These are phyloP conservation scores for Saussurea involucrata DNA, from an alignment of 129 eudicot species.

Conservation along the genomic window DNA sequence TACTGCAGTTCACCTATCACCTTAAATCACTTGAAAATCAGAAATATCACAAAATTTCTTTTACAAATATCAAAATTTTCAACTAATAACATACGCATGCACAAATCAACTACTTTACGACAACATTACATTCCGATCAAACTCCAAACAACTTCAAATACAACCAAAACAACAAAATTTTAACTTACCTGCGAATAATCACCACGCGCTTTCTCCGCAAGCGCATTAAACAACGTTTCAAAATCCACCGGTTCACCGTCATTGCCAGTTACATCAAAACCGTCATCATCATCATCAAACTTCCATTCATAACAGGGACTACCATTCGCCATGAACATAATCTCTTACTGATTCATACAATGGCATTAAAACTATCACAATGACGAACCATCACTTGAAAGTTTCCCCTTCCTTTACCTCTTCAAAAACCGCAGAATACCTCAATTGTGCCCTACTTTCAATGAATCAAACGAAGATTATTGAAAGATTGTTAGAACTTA, in stretches of 20 bases:
- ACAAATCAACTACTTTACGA: conserved; percentile 5
- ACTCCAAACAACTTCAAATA: conserved; percentile 1
- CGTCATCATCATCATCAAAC: conserved; percentile 15
- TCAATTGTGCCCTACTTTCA: conserved; percentile 27
- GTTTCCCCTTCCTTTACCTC: not conserved
- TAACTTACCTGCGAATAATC: conserved; percentile 21
- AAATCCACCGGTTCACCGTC: conserved; percentile 17
- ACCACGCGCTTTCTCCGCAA: conserved; percentile 25
- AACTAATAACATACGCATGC: not conserved
- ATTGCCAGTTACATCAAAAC: conserved; percentile 1
- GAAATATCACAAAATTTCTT: not conserved
- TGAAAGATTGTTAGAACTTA: not conserved
- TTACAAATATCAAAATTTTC: not conserved
- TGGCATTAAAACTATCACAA: not conserved
- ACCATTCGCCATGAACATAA: conserved; percentile 27
- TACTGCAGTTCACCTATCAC: not conserved
- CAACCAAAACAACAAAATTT: not conserved
- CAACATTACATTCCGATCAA: not conserved
- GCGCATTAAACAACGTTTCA: not conserved
- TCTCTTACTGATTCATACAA: not conserved
- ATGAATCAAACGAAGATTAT: not conserved
- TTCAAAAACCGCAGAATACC: not conserved
- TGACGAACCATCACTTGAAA: not conserved
- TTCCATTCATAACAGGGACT: conserved; percentile 3
- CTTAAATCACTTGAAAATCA: not conserved